Evolutionary conservation across 2,329 filamentous ascomycete genomes (phyloP).

Genomic region (Scedosporium minutisporum): DNA sequence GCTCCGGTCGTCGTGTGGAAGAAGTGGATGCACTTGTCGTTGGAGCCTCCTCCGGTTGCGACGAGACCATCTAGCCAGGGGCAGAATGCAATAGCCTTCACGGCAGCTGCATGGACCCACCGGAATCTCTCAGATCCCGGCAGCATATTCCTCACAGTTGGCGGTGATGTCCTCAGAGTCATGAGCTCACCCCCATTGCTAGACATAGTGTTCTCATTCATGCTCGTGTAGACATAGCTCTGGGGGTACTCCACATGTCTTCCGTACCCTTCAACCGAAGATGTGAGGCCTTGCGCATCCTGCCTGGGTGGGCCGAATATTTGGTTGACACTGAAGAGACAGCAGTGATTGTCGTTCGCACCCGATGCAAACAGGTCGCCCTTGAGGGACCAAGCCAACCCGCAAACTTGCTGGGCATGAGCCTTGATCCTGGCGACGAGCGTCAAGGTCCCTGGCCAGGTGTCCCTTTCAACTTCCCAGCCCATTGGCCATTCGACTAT

Average conservation of each 20-base stretch:
- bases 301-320: slow-evolving; percentile 25
- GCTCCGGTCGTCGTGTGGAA: slow-evolving; percentile 80
- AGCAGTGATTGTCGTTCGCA: slow-evolving; percentile 85
- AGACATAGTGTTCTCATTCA: slow-evolving; percentile 12
- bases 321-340: slow-evolving; percentile 62
- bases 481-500: slow-evolving; percentile 71
- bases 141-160: slow-evolving; percentile 37
- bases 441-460: slow-evolving; percentile 70
- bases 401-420: slow-evolving; percentile 86
- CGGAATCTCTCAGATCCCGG: slow-evolving; percentile 55
- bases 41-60: slow-evolving; percentile 85
- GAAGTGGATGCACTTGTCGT: slow-evolving; percentile 94
- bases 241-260: background rate
- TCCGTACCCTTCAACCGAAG: slow-evolving; percentile 1
- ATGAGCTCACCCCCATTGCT: slow-evolving; percentile 16
- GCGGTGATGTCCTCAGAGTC: slow-evolving; percentile 18
- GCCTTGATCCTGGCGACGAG: slow-evolving; percentile 67
- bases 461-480: slow-evolving; percentile 52
- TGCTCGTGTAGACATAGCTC: slow-evolving; percentile 4
- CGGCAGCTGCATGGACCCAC: slow-evolving; percentile 74
- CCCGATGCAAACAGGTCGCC: slow-evolving; percentile 75
- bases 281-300: slow-evolving; percentile 1
- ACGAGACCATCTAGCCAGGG: slow-evolving; percentile 84
- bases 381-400: slow-evolving; percentile 75
- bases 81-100: slow-evolving; percentile 95